Percentiles rank a stretch among this genome's conserved stretches.
Conservation (phyloP, 2,329 filamentous ascomycete genomes). For the Botrytis squamosa region DNA sequence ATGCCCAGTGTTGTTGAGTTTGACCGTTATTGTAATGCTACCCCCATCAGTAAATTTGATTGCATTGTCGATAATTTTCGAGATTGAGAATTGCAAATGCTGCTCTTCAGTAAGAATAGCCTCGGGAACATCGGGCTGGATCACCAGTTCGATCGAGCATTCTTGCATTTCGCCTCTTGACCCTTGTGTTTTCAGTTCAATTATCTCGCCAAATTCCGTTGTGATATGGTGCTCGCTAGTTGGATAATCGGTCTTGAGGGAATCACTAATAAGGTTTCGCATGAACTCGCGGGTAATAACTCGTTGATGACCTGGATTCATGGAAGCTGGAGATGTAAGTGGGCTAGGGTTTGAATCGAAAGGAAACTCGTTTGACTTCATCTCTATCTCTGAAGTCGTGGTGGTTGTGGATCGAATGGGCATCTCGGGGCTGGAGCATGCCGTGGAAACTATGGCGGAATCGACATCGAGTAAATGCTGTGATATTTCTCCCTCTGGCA, state of each 20-base stretch:
- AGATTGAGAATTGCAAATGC: constrained; percentile 47
- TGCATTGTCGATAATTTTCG: constrained; percentile 57
- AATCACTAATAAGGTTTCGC: constrained; percentile 32
- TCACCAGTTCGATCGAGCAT: constrained; percentile 43
- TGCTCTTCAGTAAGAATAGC: constrained; percentile 50
- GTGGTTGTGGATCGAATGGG: neutral
- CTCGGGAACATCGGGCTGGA: constrained; percentile 47
- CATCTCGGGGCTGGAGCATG: neutral
- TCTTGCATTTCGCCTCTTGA: constrained; percentile 35
- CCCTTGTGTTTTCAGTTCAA: constrained; percentile 33
- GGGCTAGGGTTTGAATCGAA: constrained; percentile 13
- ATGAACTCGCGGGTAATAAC: constrained; percentile 37
- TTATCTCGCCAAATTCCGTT: constrained; percentile 34
- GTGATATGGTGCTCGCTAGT: constrained; percentile 31
- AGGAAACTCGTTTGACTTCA: neutral
- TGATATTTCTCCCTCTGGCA: constrained; percentile 30
- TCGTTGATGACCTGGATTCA: constrained; percentile 30
- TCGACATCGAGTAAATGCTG: neutral
- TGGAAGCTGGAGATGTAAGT: constrained; percentile 21
- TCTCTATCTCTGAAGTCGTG: neutral
- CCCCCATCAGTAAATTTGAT: constrained; percentile 70
- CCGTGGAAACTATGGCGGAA: neutral
- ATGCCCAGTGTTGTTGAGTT: constrained; percentile 49
- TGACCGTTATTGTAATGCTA: constrained; percentile 58
- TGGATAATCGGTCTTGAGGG: constrained; percentile 33